Evolutionary conservation across 805 yeast species (phyloP), one percentile per base, ranked within the genome.

Genomic region (Naumovozyma castellii): DNA sequence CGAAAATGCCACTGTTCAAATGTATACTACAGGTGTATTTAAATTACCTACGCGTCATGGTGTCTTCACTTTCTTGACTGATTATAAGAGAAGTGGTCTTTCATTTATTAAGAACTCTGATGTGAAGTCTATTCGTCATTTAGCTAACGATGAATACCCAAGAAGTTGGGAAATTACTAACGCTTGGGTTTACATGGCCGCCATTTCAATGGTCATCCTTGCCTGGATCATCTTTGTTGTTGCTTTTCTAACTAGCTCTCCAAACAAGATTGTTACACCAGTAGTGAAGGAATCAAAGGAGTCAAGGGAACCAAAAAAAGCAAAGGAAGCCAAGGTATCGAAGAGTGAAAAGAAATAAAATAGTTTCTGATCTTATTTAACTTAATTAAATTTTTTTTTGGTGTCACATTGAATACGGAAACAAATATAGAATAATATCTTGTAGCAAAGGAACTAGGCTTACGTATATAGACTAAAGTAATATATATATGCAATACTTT

Each of bases 1-100:
- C 8, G 59, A 66, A 2, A 64, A 64, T 22, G 65, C 64, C 10
- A 54, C 51, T 2, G 61, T 66, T 4, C 61, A 71, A n/a, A 80
- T 77, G 53, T 79, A 75, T 53, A 64, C 63, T 16, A 67, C 74
- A 15, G 64, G 63, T 13, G 63, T 67, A 38, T 86, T 92, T 62
- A 72, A 71, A 35, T 64, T 86, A 30, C 99, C 99, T 17, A 97
- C 90, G 61, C 96, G 87, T 55, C 95, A 92, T 62, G 99, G 99
- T 42, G 83, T 92, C 74, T 92, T 87, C 66, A 84, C 96, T 2
- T 87, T 84, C 59, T 71, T 72, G 45, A 70, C 83, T 35, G 81
- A 83, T 52, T 88, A 88, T 67, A 74, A 74, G 59, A 78, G 95
- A 56, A 68, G 75, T 12, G 97, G 97, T 4, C 69, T 71, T 51